A percentile compares a stretch with the other conserved stretches of the same genome.
phyloP scores from a whole-genome alignment of 768 basidiomycete genomes.

The Scleroderma bovista region DNA sequence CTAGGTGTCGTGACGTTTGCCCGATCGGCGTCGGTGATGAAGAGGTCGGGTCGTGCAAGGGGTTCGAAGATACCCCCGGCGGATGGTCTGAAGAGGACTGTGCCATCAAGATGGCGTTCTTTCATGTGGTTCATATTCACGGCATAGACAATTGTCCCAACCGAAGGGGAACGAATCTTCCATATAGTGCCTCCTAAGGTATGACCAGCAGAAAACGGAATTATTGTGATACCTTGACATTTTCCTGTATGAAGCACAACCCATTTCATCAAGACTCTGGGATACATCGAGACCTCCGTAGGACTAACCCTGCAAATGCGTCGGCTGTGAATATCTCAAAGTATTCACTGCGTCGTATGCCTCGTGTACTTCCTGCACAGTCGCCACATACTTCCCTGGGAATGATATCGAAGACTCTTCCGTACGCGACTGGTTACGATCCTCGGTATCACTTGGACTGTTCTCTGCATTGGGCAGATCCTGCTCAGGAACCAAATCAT shows the following conservation, averaged over 20 bases:
- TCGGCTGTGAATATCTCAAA: constrained; percentile 91
- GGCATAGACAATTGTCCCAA: constrained; percentile 92
- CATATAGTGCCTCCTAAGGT: constrained; percentile 95
- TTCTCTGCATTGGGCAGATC: constrained; percentile 18
- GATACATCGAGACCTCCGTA: neutral
- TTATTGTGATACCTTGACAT: constrained; percentile 89
- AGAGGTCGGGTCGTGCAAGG: constrained; percentile 81
- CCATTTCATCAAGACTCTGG: neutral
- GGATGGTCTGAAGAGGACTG: constrained; percentile 72
- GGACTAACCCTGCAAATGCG: constrained; percentile 81
- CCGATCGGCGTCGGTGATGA: constrained; percentile 90
- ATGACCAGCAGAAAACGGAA: constrained; percentile 93
- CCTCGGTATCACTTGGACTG: constrained; percentile 20
- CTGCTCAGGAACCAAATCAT: constrained; percentile 20
- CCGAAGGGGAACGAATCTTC: constrained; percentile 97
- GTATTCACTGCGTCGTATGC: constrained; percentile 91
- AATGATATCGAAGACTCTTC: constrained; percentile 19
- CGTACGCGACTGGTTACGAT: constrained; percentile 7
- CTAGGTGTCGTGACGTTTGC: constrained; percentile 79
- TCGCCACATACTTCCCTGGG: constrained; percentile 58
- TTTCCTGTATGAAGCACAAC: constrained; percentile 48
- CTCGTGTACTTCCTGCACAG: constrained; percentile 80
- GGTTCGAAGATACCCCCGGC: constrained; percentile 82
- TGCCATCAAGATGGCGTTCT: constrained; percentile 93
- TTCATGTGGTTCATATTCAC: constrained; percentile 95